Base-by-base conservation (phyloP, 257 asterid species). In the Lavandula angustifolia region DNA sequence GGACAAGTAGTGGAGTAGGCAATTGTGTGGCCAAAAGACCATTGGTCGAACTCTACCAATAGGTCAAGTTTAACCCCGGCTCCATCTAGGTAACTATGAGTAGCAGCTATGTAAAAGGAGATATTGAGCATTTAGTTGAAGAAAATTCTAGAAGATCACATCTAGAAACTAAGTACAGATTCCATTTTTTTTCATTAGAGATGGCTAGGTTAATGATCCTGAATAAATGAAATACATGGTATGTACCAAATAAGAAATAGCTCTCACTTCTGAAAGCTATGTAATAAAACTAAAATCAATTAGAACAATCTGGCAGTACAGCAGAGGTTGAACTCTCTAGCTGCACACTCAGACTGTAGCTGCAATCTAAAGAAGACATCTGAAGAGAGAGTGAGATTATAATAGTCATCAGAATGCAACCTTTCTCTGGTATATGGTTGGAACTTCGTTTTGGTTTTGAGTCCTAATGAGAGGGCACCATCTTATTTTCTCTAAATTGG, bases 191-290 rank as follows among this genome's bases (percentile, higher is more conserved):
- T 11, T 54, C 1, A 54, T n/a, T 6, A 5, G n/a, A 54, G 60
- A 54, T 13, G 60, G 13, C n/a, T 55, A 35, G 31, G 64, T 44
- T 43, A 13, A 65, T 27, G 49, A 65, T 43, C 16, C 9, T 50
- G 42, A 9, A 22, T n/a, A 31, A 40, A 53, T 48, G 41, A 60
- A 62, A 17, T 7, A 27, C 43, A 34, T 8, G 27, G 13, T 66
- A 53, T 32, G 63, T 49, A 49, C 47, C 74, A 22, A 17, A 34
- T 4, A 41, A 33, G 54, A 62, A 27, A 40, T 22, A 54, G 44
- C 2, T n/a, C 12, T 49, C 32, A 31, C 17, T 66, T 54, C 47
- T 47, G 61, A 31, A 13, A 12, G n/a, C 29, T 17, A 13, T 52
- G 16, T 54, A 18, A 8, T 43, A 34, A 18, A 22, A 63, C 29